A percentile compares a stretch with the other conserved stretches of the same genome.
Conservation (phyloP, 1,284 basidiomycete genomes). For the Schizophyllum commune region DNA sequence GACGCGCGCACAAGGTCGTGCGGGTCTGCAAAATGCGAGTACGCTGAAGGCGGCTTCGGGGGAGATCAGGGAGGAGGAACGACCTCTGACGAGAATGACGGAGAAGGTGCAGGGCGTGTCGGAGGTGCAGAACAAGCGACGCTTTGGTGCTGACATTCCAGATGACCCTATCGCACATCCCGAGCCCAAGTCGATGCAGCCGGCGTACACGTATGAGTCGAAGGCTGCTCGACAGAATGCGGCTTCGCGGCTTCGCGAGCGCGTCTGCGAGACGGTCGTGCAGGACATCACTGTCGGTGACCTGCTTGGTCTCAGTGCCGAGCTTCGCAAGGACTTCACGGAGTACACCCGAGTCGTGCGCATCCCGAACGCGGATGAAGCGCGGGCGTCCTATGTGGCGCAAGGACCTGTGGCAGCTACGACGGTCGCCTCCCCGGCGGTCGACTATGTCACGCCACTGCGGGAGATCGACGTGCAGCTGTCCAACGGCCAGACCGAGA, state of each 20-base stretch:
- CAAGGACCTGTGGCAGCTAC: not conserved
- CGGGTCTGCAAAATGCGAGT: no score
- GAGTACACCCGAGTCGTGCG: constrained; percentile 8
- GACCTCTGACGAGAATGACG: no score
- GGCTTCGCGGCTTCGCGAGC: not conserved
- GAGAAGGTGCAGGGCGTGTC: no score
- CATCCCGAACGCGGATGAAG: not conserved
- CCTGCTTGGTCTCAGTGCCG: constrained; percentile 11
- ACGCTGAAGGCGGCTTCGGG: no score
- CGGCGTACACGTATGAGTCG: constrained; percentile 7
- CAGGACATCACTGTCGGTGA: constrained; percentile 9
- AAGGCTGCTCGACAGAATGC: constrained; percentile 1
- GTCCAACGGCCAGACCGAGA: constrained; percentile 1
- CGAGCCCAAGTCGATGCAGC: not conserved
- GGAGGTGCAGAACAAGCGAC: no score
- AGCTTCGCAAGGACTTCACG: constrained; percentile 9
- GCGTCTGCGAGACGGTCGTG: constrained; percentile 6
- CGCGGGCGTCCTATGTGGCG: no score
- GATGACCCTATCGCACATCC: no score
- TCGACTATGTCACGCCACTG: constrained; percentile 8
- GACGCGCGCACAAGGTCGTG: no score
- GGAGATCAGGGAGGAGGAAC: no score
- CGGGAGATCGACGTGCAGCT: constrained; percentile 3
- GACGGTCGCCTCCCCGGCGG: not conserved
- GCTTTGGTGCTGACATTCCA: no score